Evolutionary conservation across 352 stramenopile genomes (phyloP).

Genomic region (Phytophthora fragariaefolia): DNA sequence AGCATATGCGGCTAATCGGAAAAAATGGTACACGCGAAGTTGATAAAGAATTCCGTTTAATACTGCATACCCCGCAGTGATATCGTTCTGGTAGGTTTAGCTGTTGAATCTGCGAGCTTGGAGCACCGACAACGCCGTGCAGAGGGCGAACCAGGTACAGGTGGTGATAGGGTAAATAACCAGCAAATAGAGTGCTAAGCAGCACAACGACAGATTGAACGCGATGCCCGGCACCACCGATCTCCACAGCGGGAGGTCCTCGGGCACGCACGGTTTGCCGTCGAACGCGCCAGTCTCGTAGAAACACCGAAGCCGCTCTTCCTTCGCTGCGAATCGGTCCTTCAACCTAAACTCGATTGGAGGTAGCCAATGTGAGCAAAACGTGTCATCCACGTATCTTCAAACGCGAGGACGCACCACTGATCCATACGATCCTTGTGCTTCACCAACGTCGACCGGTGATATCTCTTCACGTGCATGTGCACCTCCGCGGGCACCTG

Average conservation of each 20-base stretch:
- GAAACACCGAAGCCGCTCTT: slow-evolving; percentile 68
- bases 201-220: slow-evolving; percentile 54
- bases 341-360: slow-evolving; percentile 49
- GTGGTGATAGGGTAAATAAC: slow-evolving; percentile 42
- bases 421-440: slow-evolving; percentile 57
- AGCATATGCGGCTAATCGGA: too few species aligned
- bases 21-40: slow-evolving; percentile 11
- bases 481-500: slow-evolving; percentile 79
- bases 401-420: slow-evolving; percentile 39
- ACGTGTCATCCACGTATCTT: neutral
- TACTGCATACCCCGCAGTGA: neutral
- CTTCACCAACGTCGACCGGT: slow-evolving; percentile 45
- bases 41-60: slow-evolving; percentile 7
- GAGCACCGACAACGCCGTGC: slow-evolving; percentile 50
- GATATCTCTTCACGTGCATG: slow-evolving; percentile 73
- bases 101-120: slow-evolving; percentile 61
- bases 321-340: slow-evolving; percentile 73
- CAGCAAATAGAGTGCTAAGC: slow-evolving; percentile 38
- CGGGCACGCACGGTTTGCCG: slow-evolving; percentile 42
- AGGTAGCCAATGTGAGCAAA: too few species aligned
- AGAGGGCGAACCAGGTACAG: slow-evolving; percentile 51
- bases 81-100: slow-evolving; percentile 15
- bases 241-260: slow-evolving; percentile 39
- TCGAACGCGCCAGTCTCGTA: slow-evolving; percentile 64
- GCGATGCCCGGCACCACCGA: slow-evolving; percentile 38